Base-by-base conservation (phyloP, 2,329 filamentous ascomycete species). In the Aspergillus brunneoviolaceus region DNA sequence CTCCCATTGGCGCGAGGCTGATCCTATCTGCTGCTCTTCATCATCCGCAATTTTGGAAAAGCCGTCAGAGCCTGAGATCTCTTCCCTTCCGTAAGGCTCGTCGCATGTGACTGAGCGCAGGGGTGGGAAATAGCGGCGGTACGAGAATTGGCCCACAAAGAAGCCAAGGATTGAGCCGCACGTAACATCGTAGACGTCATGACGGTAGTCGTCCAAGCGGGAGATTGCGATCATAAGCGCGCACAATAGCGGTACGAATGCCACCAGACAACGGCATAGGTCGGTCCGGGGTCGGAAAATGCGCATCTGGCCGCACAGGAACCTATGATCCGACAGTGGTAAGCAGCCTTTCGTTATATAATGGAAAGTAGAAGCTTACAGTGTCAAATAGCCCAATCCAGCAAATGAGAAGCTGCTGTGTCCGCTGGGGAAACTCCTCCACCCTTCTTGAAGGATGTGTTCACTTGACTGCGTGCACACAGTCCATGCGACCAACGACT, bases 361-460 rank as follows among this genome's bases (percentile, higher is more conserved):
- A 27, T 27, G 27, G 7, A 27, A 5, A 7, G 6, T 27, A 2
- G 7, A 27, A 27, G 27, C 74, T 65, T 65, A 80, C 75, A 82
- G 68, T 2, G 81, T 77, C 29, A 88, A 71, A 69, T 85, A 88
- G 2, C 86, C 86, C 5, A 89, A 70, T 0, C 86, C 86, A 31
- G 79, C 79, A 69, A 88, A 89, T 0, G 84, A 78, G 65, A 87
- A 87, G 66, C 83, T 86, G 63, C 80, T 84, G 67, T 89, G 86
- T 7, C 86, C 86, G 58, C 82, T 85, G 0, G 86, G 86, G 62
- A 88, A 89, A 63, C 83, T 86, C 60, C 86, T 80, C 85, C 85
- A 89, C 29, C 86, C 86, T 66, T 89, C 86, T 52, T 88, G 83
- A 0, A 89, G 73, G 2, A 81, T 77, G 65, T 86, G 84, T 59